These are phyloP conservation scores for Bombardia bombarda DNA, from an alignment of 495 filamentous ascomycete genomes.

Conservation along the genomic window DNA sequence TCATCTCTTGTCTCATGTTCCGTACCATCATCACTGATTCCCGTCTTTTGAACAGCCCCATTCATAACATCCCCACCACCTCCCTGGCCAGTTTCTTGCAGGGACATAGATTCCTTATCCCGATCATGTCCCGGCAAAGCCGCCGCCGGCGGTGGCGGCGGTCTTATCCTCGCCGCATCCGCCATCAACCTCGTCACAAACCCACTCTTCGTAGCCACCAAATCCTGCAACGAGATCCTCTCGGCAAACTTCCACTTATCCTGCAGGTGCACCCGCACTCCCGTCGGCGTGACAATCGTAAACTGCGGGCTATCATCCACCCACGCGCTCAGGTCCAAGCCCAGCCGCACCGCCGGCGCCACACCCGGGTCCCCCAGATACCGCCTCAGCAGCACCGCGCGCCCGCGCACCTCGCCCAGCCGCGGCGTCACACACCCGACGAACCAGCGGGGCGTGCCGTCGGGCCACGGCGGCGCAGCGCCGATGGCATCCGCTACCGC, in stretches of 20 bases:
- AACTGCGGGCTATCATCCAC: conserved; percentile 68
- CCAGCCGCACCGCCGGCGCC: conserved; percentile 59
- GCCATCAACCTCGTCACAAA: conserved; percentile 16
- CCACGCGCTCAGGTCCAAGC: conserved; percentile 72
- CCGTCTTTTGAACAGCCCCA: too few relatives aligned
- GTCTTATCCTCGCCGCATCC: conserved; percentile 8
- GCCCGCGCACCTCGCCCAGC: conserved; percentile 69
- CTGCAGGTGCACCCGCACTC: conserved; percentile 16
- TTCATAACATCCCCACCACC: neutral
- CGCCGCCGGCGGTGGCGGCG: neutral
- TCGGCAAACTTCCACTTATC: conserved; percentile 25
- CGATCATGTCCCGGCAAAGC: too few relatives aligned
- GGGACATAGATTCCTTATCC: too few relatives aligned
- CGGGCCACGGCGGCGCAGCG: conserved; percentile 29
- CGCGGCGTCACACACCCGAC: conserved; percentile 64
- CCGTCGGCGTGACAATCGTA: conserved; percentile 16
- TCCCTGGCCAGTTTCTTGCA: too few relatives aligned
- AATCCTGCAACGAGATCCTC: conserved; percentile 17
- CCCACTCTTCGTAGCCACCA: conserved; percentile 15
- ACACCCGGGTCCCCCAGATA: conserved; percentile 58
- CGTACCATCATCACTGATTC: neutral
- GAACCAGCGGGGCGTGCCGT: conserved; percentile 59
- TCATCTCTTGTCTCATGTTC: neutral
- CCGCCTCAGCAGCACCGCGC: conserved; percentile 74
- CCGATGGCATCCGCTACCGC: conserved; percentile 16